Conservation (phyloP, 176 grass and related monocot species). For the Pontederia paniculata region DNA sequence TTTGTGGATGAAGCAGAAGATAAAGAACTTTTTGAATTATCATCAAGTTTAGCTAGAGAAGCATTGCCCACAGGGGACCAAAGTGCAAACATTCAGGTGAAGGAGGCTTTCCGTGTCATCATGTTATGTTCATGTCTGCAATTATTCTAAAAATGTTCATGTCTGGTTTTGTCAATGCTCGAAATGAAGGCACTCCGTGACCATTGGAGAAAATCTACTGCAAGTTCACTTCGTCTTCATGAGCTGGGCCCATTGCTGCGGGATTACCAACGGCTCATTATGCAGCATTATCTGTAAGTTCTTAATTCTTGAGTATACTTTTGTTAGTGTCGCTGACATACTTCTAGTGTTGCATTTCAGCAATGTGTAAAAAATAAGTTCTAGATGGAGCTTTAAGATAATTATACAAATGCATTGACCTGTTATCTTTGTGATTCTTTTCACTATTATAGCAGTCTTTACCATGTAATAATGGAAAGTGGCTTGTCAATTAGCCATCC, state of each 20-base stretch:
- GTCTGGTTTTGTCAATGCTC: slow-evolving; percentile 9
- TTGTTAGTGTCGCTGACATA: no score
- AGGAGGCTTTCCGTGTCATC: no score
- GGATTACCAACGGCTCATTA: slow-evolving; percentile 71
- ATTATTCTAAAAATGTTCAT: neutral
- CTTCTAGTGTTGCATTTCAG: no score
- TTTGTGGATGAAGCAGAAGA: slow-evolving; percentile 65
- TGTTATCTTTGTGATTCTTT: no score
- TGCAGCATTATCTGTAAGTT: slow-evolving; percentile 33
- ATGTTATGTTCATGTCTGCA: no score
- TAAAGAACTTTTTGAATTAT: slow-evolving; percentile 67
- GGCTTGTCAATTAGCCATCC: no score
- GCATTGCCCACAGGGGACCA: slow-evolving; percentile 48
- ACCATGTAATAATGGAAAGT: no score
- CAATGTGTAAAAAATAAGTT: no score
- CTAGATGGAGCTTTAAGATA: no score
- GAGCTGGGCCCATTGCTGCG: slow-evolving; percentile 65
- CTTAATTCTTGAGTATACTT: neutral
- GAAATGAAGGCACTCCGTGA: slow-evolving; percentile 59
- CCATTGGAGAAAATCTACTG: slow-evolving; percentile 53
- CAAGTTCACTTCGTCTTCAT: slow-evolving; percentile 58
- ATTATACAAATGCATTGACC: no score
- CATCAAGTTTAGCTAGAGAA: slow-evolving; percentile 51
- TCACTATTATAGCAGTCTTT: no score
- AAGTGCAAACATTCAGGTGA: slow-evolving; percentile 54